phyloP scores from a whole-genome alignment of 805 yeast genomes.

The Saturnispora diversa region DNA sequence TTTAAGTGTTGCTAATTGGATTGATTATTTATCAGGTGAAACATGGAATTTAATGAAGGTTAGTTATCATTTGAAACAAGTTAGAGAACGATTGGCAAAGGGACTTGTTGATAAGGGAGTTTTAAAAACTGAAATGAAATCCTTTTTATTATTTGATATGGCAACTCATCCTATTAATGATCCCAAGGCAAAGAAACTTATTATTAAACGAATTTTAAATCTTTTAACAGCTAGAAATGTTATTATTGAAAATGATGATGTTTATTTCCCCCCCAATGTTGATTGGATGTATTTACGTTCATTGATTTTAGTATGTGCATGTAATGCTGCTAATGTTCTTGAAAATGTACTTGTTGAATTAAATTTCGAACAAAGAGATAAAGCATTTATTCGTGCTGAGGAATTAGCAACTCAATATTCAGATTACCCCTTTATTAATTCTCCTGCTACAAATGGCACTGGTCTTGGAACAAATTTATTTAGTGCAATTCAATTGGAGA shows the following conservation, averaged over 20 bases:
- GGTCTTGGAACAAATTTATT: conserved; percentile 69
- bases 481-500: conserved; percentile 39
- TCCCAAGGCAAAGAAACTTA: conserved; percentile 70
- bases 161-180: conserved; percentile 97
- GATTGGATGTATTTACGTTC: conserved; percentile 69
- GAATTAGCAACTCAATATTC: conserved; percentile 76
- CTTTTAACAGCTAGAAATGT: conserved; percentile 67
- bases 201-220: conserved; percentile 63
- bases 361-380: conserved; percentile 82
- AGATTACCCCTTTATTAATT: conserved; percentile 67
- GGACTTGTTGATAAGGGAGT: conserved; percentile 97
- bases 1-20: conserved; percentile 81
- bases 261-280: conserved; percentile 61
- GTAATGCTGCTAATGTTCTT: conserved; percentile 93
- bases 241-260: conserved; percentile 43
- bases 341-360: conserved; percentile 76
- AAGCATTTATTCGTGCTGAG: conserved; percentile 90
- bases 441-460: conserved; percentile 39
- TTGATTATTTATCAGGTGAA: conserved; percentile 87
- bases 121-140: conserved; percentile 89
- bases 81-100: conserved; percentile 90
- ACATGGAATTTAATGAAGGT: conserved; percentile 96
- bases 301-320: conserved; percentile 73
- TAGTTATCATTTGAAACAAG: conserved; percentile 93
- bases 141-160: conserved; percentile 92